These are phyloP conservation scores for Suzukiozyma palmioleophila DNA, from an alignment of 1,139 yeast species.

Conservation along the genomic window DNA sequence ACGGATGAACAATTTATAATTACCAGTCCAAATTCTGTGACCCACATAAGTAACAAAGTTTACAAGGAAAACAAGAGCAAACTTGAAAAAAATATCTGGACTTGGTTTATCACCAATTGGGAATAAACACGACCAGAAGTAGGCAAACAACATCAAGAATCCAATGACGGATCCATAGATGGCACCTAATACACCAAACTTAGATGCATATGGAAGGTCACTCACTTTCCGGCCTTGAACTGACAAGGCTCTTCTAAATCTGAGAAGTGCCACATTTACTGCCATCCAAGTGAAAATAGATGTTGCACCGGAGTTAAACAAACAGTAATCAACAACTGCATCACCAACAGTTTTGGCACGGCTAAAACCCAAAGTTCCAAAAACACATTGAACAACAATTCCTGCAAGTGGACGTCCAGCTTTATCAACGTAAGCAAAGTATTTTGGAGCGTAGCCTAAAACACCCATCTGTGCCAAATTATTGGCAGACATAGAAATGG, in stretches of 20 bases:
- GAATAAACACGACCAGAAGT: constrained; percentile 27
- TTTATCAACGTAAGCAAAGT: constrained; percentile 19
- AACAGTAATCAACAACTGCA: constrained; percentile 31
- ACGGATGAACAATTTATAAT: constrained; percentile 20
- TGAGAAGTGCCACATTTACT: constrained; percentile 28
- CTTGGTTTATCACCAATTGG: constrained; percentile 21
- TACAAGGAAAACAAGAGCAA: constrained; percentile 26
- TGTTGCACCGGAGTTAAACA: constrained; percentile 33
- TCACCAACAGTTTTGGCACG: constrained; percentile 27
- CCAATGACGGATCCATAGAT: constrained; percentile 31
- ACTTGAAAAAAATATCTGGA: constrained; percentile 25
- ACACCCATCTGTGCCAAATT: constrained; percentile 29
- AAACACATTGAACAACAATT: constrained; percentile 21
- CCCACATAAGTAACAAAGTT: constrained; percentile 21
- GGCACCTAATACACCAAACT: constrained; percentile 31
- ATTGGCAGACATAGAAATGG: constrained; percentile 30
- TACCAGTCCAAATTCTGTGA: constrained; percentile 22
- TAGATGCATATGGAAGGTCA: constrained; percentile 22
- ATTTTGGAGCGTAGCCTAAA: constrained; percentile 30
- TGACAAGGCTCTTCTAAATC: constrained; percentile 21
- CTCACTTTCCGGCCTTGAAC: constrained; percentile 20
- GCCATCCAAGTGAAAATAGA: constrained; percentile 36
- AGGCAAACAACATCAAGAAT: constrained; percentile 28
- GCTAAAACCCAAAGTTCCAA: constrained; percentile 31
- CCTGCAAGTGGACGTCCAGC: constrained; percentile 28